Evolutionary conservation across 129 eudicot species (phyloP).

Genomic region (Dittrichia graveolens): DNA sequence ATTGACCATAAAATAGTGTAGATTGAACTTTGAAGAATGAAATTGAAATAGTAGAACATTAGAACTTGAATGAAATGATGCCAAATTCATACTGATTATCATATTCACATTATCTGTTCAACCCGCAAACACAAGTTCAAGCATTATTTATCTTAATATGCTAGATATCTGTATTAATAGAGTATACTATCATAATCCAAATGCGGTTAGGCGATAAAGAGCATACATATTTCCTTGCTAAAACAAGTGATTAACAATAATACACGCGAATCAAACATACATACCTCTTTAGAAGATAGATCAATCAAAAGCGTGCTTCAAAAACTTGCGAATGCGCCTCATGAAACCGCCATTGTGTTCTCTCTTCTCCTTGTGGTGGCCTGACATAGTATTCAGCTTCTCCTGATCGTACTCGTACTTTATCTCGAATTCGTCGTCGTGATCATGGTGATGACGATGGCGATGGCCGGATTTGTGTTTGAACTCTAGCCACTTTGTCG

Average conservation of each 20-base stretch:
- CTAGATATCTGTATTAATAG: slow-evolving; percentile 11
- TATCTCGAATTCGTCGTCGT: slow-evolving; percentile 6
- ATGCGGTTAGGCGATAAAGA: not conserved
- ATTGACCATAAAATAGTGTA: not conserved
- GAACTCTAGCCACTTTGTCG: slow-evolving; percentile 33
- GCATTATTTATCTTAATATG: slow-evolving; percentile 25
- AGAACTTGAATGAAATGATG: not conserved
- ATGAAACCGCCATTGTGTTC: slow-evolving; percentile 39
- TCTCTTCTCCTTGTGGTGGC: slow-evolving; percentile 26
- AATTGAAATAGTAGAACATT: not conserved
- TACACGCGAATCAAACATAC: not conserved
- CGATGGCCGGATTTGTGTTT: slow-evolving; percentile 34
- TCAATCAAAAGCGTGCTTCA: slow-evolving; percentile 44
- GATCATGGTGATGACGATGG: slow-evolving; percentile 23
- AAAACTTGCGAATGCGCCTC: slow-evolving; percentile 38
- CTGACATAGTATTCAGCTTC: not conserved
- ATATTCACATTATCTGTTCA: too few relatives aligned
- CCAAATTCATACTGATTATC: not conserved
- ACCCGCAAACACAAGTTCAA: not conserved
- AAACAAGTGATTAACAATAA: not conserved
- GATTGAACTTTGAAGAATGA: not conserved
- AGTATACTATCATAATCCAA: too few relatives aligned
- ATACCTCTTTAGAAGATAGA: slow-evolving; percentile 2
- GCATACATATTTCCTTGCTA: not conserved
- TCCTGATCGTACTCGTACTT: slow-evolving; percentile 23